Percentiles rank a stretch among this genome's conserved stretches.
Conservation (phyloP, 768 basidiomycete species). For the Agaricus subrufescens region DNA sequence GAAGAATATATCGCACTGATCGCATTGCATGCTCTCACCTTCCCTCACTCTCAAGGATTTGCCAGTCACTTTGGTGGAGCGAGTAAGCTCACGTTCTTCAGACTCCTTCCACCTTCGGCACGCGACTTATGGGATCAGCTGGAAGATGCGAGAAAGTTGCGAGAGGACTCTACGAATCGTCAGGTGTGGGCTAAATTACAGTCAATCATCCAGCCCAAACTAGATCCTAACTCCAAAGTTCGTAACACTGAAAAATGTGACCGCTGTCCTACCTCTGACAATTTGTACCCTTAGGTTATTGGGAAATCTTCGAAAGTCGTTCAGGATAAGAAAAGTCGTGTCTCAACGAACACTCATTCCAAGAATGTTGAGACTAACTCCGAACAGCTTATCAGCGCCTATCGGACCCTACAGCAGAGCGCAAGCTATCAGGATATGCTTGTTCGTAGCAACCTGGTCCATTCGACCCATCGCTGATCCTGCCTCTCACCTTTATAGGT, state of each 20-base stretch:
- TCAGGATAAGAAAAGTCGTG: neutral
- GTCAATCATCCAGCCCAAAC: constrained; percentile 58
- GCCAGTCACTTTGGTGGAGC: constrained; percentile 39
- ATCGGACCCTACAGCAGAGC: constrained; percentile 57
- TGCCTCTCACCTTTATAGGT: constrained; percentile 31
- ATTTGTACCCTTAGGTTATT: neutral
- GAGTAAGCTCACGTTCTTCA: constrained; percentile 60
- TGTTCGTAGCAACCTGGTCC: constrained; percentile 37
- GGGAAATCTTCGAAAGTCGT: neutral
- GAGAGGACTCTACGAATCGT: constrained; percentile 63
- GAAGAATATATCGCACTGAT: constrained; percentile 87
- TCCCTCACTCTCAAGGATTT: constrained; percentile 61
- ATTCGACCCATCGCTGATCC: neutral
- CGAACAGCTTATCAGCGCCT: constrained; percentile 20
- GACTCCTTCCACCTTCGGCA: constrained; percentile 75
- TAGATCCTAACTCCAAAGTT: constrained; percentile 41
- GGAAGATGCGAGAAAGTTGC: constrained; percentile 54
- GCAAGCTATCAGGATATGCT: constrained; percentile 84
- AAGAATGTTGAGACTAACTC: constrained; percentile 1
- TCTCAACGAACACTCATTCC: neutral
- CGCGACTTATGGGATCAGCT: constrained; percentile 93
- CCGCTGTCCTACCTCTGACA: neutral
- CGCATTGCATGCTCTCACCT: constrained; percentile 77
- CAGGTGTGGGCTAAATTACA: constrained; percentile 66
- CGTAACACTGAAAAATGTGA: neutral